Percentiles rank a stretch among this genome's conserved stretches.
These are phyloP conservation scores for Kandelia obovata DNA, from an alignment of 345 rosid genomes.

Conservation along the genomic window DNA sequence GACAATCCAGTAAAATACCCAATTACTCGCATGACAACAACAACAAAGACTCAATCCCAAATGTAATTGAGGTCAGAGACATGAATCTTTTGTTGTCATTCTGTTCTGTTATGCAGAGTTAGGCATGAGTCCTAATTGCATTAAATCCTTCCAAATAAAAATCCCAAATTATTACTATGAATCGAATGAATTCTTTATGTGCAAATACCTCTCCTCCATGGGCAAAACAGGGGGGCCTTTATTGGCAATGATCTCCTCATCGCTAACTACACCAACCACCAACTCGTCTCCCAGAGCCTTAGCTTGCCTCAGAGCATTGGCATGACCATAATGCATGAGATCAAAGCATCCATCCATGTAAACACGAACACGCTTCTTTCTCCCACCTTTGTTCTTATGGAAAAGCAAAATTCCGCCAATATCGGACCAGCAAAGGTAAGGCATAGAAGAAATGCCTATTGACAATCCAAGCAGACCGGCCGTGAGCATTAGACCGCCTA, in stretches of 20 bases:
- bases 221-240: constrained; percentile 91
- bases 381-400: constrained; percentile 36
- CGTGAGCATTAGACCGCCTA: constrained; percentile 63
- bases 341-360: constrained; percentile 99
- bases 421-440: constrained; percentile 35
- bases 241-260: constrained; percentile 88
- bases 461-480: constrained; percentile 63
- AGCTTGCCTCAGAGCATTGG: constrained; percentile 87
- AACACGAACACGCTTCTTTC: constrained; percentile 60
- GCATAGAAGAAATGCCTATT: constrained; percentile 42
- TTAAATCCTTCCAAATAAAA: too few relatives aligned
- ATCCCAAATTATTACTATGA: too few relatives aligned
- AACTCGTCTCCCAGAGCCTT: constrained; percentile 85
- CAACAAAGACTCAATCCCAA: too few relatives aligned
- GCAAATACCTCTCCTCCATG: constrained; percentile 78
- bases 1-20: too few relatives aligned
- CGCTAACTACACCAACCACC: constrained; percentile 88
- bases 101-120: too few relatives aligned
- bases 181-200: background rate
- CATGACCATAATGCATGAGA: constrained; percentile 97
- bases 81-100: too few relatives aligned
- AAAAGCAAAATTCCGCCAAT: constrained; percentile 29
- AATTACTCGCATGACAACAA: too few relatives aligned
- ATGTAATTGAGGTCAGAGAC: too few relatives aligned
- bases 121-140: too few relatives aligned